Conservation (phyloP, 768 basidiomycete genomes). For the Mycena venus region DNA sequence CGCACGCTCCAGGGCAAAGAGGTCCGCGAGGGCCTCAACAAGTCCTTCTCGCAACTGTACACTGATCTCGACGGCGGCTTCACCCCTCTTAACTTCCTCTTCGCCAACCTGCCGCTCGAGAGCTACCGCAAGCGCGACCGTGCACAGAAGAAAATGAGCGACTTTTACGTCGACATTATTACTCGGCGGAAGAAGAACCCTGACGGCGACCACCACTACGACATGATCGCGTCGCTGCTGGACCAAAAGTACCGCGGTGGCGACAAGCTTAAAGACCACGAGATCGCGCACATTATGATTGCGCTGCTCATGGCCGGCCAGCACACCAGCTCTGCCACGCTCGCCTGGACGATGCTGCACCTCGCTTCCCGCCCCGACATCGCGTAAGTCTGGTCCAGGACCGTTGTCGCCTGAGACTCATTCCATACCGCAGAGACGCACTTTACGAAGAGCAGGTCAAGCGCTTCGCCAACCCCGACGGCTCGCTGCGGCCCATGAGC, state of each 20-base stretch:
- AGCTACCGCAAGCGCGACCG: conserved; percentile 91
- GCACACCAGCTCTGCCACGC: conserved; percentile 95
- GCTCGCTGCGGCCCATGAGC: conserved; percentile 81
- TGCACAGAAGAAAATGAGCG: conserved; percentile 93
- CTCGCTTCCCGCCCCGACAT: conserved; percentile 82
- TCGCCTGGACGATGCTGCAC: conserved; percentile 92
- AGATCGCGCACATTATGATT: conserved; percentile 98
- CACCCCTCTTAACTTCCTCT: conserved; percentile 95
- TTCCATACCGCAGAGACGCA: conserved; percentile 67
- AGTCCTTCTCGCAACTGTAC: conserved; percentile 87
- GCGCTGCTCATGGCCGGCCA: conserved; percentile 99
- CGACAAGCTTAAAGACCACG: conserved; percentile 81
- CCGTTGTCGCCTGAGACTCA: neutral
- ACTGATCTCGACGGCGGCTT: conserved; percentile 95
- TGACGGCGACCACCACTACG: conserved; percentile 75
- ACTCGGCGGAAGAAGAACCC: conserved; percentile 72
- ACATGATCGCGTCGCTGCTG: conserved; percentile 93
- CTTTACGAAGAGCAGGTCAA: conserved; percentile 93
- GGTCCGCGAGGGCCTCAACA: conserved; percentile 83
- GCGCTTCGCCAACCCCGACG: conserved; percentile 83
- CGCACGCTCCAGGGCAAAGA: conserved; percentile 95
- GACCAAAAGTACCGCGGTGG: conserved; percentile 90
- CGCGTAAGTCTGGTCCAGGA: conserved; percentile 64
- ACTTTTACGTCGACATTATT: conserved; percentile 93
- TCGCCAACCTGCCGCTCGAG: conserved; percentile 92